Conservation (phyloP, 2,329 filamentous ascomycete species). For the Didymosphaeria variabile region DNA sequence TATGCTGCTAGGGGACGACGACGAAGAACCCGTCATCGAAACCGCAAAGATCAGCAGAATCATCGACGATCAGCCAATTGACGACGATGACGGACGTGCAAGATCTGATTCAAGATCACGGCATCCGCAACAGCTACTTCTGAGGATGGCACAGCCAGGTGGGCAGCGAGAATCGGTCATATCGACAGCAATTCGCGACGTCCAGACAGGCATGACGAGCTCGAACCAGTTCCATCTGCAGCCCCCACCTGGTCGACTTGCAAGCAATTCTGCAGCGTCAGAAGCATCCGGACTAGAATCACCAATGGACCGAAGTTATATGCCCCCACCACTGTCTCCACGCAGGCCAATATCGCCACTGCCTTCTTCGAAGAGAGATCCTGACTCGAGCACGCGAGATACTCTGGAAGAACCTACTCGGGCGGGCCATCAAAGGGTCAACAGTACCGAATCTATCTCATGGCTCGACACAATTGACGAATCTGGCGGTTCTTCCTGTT, state of each 20-base stretch:
- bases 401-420: constrained; percentile 29
- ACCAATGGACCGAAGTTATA: constrained; percentile 66
- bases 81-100: constrained; percentile 35
- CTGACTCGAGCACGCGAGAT: constrained; percentile 31
- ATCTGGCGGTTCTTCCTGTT: constrained; percentile 77
- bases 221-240: constrained; percentile 44
- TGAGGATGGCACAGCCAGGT: constrained; percentile 39
- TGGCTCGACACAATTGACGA: constrained; percentile 97
- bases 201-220: constrained; percentile 45
- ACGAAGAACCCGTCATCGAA: constrained; percentile 57
- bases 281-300: constrained; percentile 50
- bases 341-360: constrained; percentile 63
- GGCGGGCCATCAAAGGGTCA: constrained; percentile 56
- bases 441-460: constrained; percentile 82
- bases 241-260: constrained; percentile 43
- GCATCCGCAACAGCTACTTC: constrained; percentile 39
- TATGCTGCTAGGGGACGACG: constrained; percentile 44
- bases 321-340: constrained; percentile 77
- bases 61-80: constrained; percentile 52
- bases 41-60: constrained; percentile 64
- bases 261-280: constrained; percentile 23
- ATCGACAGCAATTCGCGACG: constrained; percentile 53
- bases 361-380: constrained; percentile 29
- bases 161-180: constrained; percentile 50
- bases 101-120: constrained; percentile 31